Base-by-base conservation (phyloP, 139 green algal species). In the Tetratostichococcus sp. region DNA sequence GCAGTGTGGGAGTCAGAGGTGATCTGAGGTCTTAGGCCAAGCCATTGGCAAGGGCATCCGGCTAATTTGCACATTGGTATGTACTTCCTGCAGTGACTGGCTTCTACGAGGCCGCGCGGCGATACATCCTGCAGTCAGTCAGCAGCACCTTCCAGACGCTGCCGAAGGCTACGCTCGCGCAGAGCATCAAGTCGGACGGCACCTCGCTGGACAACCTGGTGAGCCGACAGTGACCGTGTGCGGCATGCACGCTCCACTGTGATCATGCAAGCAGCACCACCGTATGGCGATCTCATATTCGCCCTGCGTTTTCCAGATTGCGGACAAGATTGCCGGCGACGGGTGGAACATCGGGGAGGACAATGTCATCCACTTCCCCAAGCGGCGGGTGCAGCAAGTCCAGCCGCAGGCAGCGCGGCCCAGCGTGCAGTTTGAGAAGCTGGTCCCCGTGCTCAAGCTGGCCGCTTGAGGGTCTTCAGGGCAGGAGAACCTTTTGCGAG, bases 131-230 rank as follows among this genome's bases (percentile, higher is more conserved):
- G 50, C 73, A 80, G 58, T 71, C 79, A 23, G 77, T 89, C 28
- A 68, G 77, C 67, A 82, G 83, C 71, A 86, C 81, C 23, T 92
- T 85, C 83, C 78, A 84, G 70, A 79, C 73, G 22, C 78, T 90
- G 14, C 70, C 32, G 25, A 82, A 80, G 71, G 32, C n/a, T 1
- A 77, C 85, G 35, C 83, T 92, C n/a, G 79, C 43, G 0, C 72
- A 82, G 5, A 79, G 80, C 58, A 68, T 92, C n/a, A 65, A 82
- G 23, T 34, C 88, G 3, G 71, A 88, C 1, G 77, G 73, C 21
- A 26, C 58, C 17, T 31, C 59, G 1, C 74, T 92, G 43, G 77
- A 90, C 66, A 43, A 70, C 0, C 73, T 92, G 81, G 75, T 91
- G 30, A 73, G 71, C 65, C 25, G 26, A 67, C 26, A 30, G 58